A percentile compares a stretch with the other conserved stretches of the same genome.
Conservation (phyloP, 495 filamentous ascomycete species). For the Oidiodendron maius region DNA sequence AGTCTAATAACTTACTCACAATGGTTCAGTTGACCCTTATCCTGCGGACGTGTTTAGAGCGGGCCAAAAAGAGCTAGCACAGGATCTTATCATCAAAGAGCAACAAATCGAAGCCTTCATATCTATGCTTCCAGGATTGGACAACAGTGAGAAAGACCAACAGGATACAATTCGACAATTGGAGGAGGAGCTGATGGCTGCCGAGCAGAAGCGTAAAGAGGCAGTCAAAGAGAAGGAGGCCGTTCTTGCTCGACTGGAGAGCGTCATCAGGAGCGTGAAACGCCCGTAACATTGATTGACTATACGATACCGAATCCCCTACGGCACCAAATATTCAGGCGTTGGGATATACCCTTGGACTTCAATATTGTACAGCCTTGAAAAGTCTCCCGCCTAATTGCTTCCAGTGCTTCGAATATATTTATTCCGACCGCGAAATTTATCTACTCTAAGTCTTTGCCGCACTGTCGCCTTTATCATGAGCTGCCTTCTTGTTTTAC, state of each 20-base stretch:
- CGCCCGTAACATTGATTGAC: conserved; percentile 31
- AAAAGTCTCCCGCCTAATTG: too few relatives aligned
- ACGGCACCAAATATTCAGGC: too few relatives aligned
- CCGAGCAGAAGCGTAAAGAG: conserved; percentile 63
- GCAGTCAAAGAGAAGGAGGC: conserved; percentile 67
- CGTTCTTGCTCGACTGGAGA: conserved; percentile 62
- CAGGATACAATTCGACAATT: conserved; percentile 65
- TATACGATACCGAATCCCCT: too few relatives aligned
- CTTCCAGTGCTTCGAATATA: neutral
- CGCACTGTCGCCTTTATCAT: neutral
- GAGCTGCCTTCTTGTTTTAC: neutral
- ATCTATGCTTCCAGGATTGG: conserved; percentile 76
- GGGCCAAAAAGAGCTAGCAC: conserved; percentile 73
- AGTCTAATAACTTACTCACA: conserved; percentile 3
- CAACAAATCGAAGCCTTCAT: conserved; percentile 93
- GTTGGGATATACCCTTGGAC: too few relatives aligned
- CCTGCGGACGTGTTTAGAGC: conserved; percentile 60
- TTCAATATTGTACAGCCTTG: too few relatives aligned
- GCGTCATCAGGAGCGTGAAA: conserved; percentile 52
- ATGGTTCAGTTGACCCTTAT: conserved; percentile 47
- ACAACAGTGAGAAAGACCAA: conserved; percentile 79
- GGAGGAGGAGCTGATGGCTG: conserved; percentile 67
- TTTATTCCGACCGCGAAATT: neutral
- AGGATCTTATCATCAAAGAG: conserved; percentile 82
- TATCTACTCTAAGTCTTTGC: neutral